phyloP scores from a whole-genome alignment of 2,329 filamentous ascomycete species.

The Torrubiella hemipterigena region DNA sequence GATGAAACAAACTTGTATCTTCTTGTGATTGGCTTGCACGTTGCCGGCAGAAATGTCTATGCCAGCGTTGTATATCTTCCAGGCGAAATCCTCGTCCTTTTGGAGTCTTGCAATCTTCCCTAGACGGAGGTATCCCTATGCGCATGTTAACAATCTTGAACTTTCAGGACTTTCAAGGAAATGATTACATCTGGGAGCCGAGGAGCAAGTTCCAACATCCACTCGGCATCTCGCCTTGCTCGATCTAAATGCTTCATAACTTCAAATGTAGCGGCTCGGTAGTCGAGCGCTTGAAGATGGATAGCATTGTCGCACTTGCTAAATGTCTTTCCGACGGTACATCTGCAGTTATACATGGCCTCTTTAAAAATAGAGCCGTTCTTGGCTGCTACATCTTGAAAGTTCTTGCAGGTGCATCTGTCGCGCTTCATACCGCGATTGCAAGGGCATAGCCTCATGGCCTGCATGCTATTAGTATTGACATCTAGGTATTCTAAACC shows the following conservation, averaged over 20 bases:
- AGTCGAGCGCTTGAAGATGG: conserved; percentile 28
- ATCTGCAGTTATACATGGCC: conserved; percentile 26
- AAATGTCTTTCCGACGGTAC: conserved; percentile 22
- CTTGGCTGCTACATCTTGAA: conserved; percentile 18
- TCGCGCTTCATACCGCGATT: conserved; percentile 19
- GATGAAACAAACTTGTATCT: conserved; percentile 18
- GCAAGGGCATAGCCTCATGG: conserved; percentile 23
- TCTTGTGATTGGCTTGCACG: conserved; percentile 14
- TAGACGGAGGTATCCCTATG: conserved; percentile 28
- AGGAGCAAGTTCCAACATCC: conserved; percentile 29
- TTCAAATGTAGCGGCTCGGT: conserved; percentile 27
- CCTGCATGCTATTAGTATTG: conserved; percentile 11
- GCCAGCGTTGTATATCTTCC: conserved; percentile 26
- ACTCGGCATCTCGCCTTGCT: conserved; percentile 27
- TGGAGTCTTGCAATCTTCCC: conserved; percentile 25
- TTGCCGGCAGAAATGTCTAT: conserved; percentile 19
- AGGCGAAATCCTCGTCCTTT: conserved; percentile 24
- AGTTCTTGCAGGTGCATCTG: conserved; percentile 27
- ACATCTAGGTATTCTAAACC: background rate
- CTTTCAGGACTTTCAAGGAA: background rate
- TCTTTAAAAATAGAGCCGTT: conserved; percentile 27
- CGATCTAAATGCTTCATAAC: conserved; percentile 22
- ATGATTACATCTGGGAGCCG: conserved; percentile 23
- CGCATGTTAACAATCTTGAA: conserved; percentile 3
- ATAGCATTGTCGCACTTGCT: conserved; percentile 23